phyloP scores from a whole-genome alignment of 1,284 basidiomycete genomes.

The Sporisorium graminicola region DNA sequence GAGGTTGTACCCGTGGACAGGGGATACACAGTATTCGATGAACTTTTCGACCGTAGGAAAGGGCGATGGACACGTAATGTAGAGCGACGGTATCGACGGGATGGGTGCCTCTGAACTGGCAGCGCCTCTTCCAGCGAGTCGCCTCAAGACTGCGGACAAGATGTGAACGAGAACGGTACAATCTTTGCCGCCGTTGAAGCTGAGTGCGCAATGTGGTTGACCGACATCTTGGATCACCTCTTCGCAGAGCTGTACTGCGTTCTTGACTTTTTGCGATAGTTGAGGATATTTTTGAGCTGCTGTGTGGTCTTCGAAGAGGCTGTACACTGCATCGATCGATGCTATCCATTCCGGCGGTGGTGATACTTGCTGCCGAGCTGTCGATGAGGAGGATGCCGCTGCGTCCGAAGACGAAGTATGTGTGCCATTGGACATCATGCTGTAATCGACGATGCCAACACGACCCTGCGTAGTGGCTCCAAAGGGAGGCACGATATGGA shows the following conservation, averaged over 20 bases:
- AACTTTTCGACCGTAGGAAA: conserved; percentile 88
- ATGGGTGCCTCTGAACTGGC: conserved; percentile 35
- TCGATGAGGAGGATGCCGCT: not conserved
- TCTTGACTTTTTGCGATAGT: conserved; percentile 46
- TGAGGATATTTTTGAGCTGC: conserved; percentile 31
- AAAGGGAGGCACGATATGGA: not conserved
- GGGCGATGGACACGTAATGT: conserved; percentile 89
- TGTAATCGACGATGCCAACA: not conserved
- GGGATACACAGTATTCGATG: conserved; percentile 75
- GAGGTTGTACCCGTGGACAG: conserved; percentile 78
- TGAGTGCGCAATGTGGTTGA: conserved; percentile 72
- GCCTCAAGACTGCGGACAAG: conserved; percentile 78
- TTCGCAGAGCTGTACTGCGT: conserved; percentile 58
- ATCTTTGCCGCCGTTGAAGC: conserved; percentile 98
- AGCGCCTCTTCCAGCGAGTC: conserved; percentile 59
- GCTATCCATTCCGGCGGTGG: conserved; percentile 49
- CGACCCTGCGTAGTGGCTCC: not conserved
- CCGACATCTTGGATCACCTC: conserved; percentile 60
- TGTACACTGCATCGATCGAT: conserved; percentile 66
- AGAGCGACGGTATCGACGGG: conserved; percentile 80
- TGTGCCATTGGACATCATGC: conserved; percentile 21
- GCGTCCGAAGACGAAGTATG: conserved; percentile 2
- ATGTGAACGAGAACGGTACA: conserved; percentile 93
- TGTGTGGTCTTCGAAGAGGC: conserved; percentile 52
- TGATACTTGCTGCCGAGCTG: not conserved